These are phyloP conservation scores for Isatis tinctoria DNA, from an alignment of 345 rosid genomes.

Conservation along the genomic window DNA sequence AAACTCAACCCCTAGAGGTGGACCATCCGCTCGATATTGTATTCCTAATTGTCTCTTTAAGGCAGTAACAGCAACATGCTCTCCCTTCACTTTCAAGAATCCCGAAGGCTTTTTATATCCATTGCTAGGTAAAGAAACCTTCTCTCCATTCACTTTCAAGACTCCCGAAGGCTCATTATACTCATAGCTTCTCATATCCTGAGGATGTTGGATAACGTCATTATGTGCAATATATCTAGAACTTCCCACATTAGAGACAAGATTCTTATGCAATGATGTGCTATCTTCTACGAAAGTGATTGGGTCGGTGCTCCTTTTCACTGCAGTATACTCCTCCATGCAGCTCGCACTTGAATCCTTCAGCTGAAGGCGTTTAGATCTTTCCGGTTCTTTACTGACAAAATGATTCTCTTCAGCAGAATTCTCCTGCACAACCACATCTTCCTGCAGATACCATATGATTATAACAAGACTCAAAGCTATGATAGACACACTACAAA, in stretches of 20 bases:
- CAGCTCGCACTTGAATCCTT: too few species aligned
- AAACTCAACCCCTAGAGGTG: slow-evolving; percentile 68
- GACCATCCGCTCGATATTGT: slow-evolving; percentile 79
- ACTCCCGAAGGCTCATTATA: slow-evolving; percentile 68
- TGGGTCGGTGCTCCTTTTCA: too few species aligned
- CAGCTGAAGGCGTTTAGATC: too few species aligned
- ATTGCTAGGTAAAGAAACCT: slow-evolving; percentile 33
- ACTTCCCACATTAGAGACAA: slow-evolving; percentile 38
- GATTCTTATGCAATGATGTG: slow-evolving; percentile 53
- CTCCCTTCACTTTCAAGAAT: slow-evolving; percentile 77
- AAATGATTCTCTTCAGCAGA: not conserved
- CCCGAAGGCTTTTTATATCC: slow-evolving; percentile 64
- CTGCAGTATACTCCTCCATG: too few species aligned
- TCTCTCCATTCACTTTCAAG: slow-evolving; percentile 70
- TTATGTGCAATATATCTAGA: slow-evolving; percentile 37
- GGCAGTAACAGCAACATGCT: slow-evolving; percentile 73
- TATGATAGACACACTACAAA: too few species aligned
- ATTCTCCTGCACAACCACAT: not conserved
- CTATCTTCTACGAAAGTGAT: slow-evolving; percentile 19
- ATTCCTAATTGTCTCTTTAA: slow-evolving; percentile 81
- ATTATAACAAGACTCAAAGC: too few species aligned
- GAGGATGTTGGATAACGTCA: slow-evolving; percentile 36
- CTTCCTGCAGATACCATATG: too few species aligned
- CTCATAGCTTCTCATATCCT: slow-evolving; percentile 37
- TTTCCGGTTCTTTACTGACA: too few species aligned